Evolutionary conservation across 345 rosid species (phyloP).

Genomic region (Salix exigua): DNA sequence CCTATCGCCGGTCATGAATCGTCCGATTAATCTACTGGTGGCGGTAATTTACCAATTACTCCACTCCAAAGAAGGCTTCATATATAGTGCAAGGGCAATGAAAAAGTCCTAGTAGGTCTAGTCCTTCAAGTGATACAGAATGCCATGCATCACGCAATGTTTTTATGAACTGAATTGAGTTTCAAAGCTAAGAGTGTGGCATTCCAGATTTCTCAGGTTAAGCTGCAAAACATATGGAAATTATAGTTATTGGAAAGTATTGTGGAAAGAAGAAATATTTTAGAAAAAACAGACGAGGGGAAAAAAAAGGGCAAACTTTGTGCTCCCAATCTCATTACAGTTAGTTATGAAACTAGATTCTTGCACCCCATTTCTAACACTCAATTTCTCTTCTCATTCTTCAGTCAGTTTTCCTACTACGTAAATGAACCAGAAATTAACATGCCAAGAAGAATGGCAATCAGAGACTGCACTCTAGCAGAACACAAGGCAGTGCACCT

Average conservation of each 20-base stretch:
- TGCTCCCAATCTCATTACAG: neutral
- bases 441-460: neutral
- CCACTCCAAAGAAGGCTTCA: neutral
- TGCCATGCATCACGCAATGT: constrained; percentile 10
- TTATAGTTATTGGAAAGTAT: neutral
- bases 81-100: neutral
- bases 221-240: constrained; percentile 41
- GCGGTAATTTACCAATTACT: neutral
- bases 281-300: too few relatives aligned
- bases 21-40: neutral
- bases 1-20: neutral
- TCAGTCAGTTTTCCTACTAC: neutral
- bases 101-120: neutral
- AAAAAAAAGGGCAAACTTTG: neutral
- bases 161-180: constrained; percentile 35
- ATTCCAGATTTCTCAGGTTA: constrained; percentile 72
- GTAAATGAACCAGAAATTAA: neutral
- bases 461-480: neutral
- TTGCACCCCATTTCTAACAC: neutral
- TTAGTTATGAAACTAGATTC: neutral
- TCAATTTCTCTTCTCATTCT: neutral
- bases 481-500: neutral
- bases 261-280: neutral
- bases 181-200: constrained; percentile 71
- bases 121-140: neutral